Evolutionary conservation across 805 yeast genomes (phyloP).

Genomic region (Sugiyamaella valdiviana): DNA sequence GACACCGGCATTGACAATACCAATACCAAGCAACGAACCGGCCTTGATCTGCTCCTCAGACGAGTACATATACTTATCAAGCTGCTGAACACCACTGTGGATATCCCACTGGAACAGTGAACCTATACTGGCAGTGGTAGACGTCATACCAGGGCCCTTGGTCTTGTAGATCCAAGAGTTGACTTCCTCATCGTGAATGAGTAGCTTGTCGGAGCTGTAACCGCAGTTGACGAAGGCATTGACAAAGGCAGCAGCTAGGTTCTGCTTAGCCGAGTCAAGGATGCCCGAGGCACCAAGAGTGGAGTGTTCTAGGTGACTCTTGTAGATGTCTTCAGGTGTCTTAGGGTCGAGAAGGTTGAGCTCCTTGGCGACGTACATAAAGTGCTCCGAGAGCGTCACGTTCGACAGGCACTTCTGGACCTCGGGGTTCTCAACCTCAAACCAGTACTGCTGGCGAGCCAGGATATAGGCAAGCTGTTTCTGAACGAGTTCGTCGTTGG

Average conservation of each 20-base stretch:
- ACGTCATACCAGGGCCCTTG: constrained; percentile 83
- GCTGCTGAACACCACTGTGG: constrained; percentile 78
- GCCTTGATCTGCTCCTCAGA: constrained; percentile 85
- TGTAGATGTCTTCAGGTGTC: constrained; percentile 91
- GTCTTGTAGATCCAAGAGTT: constrained; percentile 86
- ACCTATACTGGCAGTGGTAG: constrained; percentile 89
- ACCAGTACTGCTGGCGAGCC: constrained; percentile 79
- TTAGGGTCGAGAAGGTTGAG: constrained; percentile 83
- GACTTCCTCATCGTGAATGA: constrained; percentile 62
- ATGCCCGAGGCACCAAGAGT: constrained; percentile 48
- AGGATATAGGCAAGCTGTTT: constrained; percentile 88
- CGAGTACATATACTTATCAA: constrained; percentile 84
- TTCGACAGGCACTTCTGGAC: constrained; percentile 85
- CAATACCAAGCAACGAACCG: constrained; percentile 94
- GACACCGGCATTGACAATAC: constrained; percentile 84
- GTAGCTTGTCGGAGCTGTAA: constrained; percentile 74
- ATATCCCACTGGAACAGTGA: constrained; percentile 87
- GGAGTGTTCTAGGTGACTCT: constrained; percentile 76
- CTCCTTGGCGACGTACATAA: constrained; percentile 73
- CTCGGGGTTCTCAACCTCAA: constrained; percentile 45
- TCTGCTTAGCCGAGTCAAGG: constrained; percentile 89
- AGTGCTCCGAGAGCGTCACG: constrained; percentile 70
- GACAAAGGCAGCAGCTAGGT: constrained; percentile 89
- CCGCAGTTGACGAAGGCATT: constrained; percentile 90
- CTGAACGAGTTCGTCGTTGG: constrained; percentile 62